Conservation (phyloP, 495 filamentous ascomycete genomes). For the Peziza echinospora region DNA sequence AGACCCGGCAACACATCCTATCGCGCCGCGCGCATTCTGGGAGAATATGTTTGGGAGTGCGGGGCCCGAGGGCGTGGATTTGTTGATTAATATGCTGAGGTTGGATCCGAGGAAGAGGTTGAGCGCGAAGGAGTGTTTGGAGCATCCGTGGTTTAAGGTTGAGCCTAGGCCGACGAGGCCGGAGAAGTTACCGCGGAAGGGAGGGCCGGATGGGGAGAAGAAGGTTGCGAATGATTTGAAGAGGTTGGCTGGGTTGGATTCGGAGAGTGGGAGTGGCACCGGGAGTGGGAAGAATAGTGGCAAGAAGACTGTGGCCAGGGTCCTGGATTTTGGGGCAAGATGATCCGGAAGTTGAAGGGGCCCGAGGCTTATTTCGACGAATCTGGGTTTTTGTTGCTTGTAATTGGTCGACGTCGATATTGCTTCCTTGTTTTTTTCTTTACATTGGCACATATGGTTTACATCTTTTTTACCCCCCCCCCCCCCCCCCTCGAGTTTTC, state of each 20-base stretch:
- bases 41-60: slow-evolving; percentile 49
- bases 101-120: slow-evolving; percentile 69
- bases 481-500: too few species aligned
- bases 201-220: slow-evolving; percentile 38
- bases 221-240: slow-evolving; percentile 73
- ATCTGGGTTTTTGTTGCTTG: too few species aligned
- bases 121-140: slow-evolving; percentile 50
- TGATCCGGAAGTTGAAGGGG: too few species aligned
- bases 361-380: too few species aligned
- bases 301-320: slow-evolving; percentile 51
- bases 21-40: slow-evolving; percentile 44
- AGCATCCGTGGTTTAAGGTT: slow-evolving; percentile 67
- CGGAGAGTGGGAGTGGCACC: slow-evolving; percentile 36
- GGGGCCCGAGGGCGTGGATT: slow-evolving; percentile 60
- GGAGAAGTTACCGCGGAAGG: slow-evolving; percentile 53
- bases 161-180: slow-evolving; percentile 71
- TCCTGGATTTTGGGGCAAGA: slow-evolving; percentile 69
- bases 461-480: too few species aligned
- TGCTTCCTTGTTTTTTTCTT: too few species aligned
- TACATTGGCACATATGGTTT: too few species aligned
- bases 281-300: slow-evolving; percentile 44
- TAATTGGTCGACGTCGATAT: too few species aligned
- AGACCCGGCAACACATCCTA: slow-evolving; percentile 31
- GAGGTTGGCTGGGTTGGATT: slow-evolving; percentile 50
- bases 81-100: slow-evolving; percentile 64